Evolutionary conservation across 345 rosid species (phyloP).

Genomic region (Ceriops decandra): DNA sequence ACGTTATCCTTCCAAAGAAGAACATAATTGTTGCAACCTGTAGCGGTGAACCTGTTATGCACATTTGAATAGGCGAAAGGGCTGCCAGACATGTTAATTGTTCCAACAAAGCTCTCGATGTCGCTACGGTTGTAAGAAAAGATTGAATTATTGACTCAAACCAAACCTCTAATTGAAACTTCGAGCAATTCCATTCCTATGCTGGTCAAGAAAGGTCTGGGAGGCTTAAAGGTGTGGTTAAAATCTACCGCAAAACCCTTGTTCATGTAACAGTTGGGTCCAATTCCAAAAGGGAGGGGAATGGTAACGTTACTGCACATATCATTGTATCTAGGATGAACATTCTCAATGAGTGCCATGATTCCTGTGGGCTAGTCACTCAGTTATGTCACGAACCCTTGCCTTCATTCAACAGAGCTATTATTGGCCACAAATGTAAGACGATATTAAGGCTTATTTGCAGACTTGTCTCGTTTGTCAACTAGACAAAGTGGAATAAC

Average conservation of each 20-base stretch:
- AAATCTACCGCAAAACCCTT: neutral
- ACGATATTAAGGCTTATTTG: too few relatives aligned
- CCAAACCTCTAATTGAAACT: neutral
- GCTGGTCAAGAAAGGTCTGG: slow-evolving; percentile 6
- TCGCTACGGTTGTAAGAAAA: neutral
- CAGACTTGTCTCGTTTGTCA: too few relatives aligned
- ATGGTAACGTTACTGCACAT: neutral
- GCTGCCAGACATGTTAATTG: neutral
- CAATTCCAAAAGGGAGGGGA: neutral
- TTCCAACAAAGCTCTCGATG: neutral
- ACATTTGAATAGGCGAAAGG: slow-evolving; percentile 2
- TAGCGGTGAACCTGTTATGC: slow-evolving; percentile 6
- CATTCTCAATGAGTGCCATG: too few relatives aligned
- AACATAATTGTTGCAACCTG: slow-evolving; percentile 12
- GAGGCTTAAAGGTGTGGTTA: neutral
- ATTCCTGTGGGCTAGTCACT: too few relatives aligned
- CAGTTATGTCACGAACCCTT: neutral
- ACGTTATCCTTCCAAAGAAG: neutral
- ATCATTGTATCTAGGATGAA: neutral
- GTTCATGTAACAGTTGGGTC: neutral
- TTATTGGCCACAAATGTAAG: too few relatives aligned
- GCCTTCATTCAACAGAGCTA: too few relatives aligned
- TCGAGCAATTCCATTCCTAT: slow-evolving; percentile 8
- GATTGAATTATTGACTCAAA: neutral
- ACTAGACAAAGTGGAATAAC: too few relatives aligned